phyloP scores from a whole-genome alignment of 768 basidiomycete species.

The Xerocomus spinulosus region DNA sequence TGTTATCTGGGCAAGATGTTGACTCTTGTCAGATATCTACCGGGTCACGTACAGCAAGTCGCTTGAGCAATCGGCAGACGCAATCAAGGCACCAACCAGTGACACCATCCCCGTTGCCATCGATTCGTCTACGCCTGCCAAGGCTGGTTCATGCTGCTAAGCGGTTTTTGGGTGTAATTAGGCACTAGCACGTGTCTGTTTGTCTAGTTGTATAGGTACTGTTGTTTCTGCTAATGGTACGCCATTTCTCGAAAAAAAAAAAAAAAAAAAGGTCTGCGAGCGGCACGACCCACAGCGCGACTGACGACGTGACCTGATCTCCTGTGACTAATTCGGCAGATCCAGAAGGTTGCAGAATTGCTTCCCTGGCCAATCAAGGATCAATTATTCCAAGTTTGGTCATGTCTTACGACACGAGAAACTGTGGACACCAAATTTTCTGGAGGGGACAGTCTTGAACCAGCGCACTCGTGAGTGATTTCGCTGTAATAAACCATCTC shows the following conservation, averaged over 20 bases:
- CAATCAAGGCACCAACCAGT: conserved; percentile 74
- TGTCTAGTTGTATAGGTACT: conserved; percentile 24
- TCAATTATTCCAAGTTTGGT: conserved; percentile 76
- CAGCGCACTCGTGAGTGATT: conserved; percentile 68
- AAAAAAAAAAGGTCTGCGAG: conserved; percentile 62
- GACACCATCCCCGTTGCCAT: conserved; percentile 82
- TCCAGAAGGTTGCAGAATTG: conserved; percentile 87
- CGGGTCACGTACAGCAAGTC: conserved; percentile 95
- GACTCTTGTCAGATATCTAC: conserved; percentile 74
- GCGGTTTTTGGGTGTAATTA: conserved; percentile 8
- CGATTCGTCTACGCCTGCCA: conserved; percentile 49
- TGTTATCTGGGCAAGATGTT: not conserved
- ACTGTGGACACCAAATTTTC: conserved; percentile 87
- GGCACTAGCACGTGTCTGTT: conserved; percentile 6
- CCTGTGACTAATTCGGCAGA: conserved; percentile 90
- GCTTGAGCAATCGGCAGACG: conserved; percentile 76
- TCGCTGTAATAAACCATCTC: conserved; percentile 60
- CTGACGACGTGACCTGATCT: conserved; percentile 84
- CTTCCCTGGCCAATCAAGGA: conserved; percentile 86
- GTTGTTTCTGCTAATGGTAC: conserved; percentile 25
- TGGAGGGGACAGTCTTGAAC: conserved; percentile 92
- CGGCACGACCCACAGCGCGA: conserved; percentile 74
- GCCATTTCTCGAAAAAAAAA: not conserved
- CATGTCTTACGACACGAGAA: conserved; percentile 60
- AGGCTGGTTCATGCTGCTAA: conserved; percentile 64